phyloP scores from a whole-genome alignment of 2,329 filamentous ascomycete genomes.

The Aspergillus texensis region DNA sequence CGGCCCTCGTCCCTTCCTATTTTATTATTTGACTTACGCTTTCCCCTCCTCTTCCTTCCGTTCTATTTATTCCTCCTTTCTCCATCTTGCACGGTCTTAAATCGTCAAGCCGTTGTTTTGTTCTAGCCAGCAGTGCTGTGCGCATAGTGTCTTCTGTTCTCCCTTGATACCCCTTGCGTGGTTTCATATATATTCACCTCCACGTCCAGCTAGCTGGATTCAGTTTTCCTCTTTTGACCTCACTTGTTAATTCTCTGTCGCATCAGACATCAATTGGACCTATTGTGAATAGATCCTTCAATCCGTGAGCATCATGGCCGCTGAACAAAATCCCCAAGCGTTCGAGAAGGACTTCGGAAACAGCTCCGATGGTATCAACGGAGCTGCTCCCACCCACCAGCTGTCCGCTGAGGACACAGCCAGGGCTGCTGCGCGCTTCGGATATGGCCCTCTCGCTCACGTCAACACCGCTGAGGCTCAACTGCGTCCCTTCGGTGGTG shows the following conservation, averaged over 20 bases:
- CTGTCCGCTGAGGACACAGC: constrained; percentile 50
- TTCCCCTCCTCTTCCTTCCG: constrained; percentile 11
- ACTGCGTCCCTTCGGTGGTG: constrained; percentile 68
- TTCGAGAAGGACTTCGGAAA: constrained; percentile 36
- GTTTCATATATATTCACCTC: constrained; percentile 23
- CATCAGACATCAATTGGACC: neutral
- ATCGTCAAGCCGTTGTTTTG: constrained; percentile 17
- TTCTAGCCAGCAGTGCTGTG: constrained; percentile 34
- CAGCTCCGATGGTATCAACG: constrained; percentile 18
- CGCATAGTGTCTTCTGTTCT: constrained; percentile 19
- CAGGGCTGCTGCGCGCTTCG: constrained; percentile 49
- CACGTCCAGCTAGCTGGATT: constrained; percentile 32
- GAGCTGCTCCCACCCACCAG: constrained; percentile 25
- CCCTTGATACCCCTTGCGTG: constrained; percentile 22
- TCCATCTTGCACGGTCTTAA: constrained; percentile 16
- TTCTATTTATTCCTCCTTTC: constrained; percentile 15
- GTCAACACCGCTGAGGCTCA: constrained; percentile 49
- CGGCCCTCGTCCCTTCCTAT: constrained; percentile 13
- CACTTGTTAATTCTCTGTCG: constrained; percentile 9
- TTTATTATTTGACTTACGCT: constrained; percentile 14
- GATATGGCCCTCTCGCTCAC: constrained; percentile 56
- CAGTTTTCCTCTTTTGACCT: constrained; percentile 10
- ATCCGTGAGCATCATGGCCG: constrained; percentile 24
- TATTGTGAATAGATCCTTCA: constrained; percentile 9
- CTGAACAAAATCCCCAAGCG: constrained; percentile 28